Base-by-base conservation (phyloP, 371 early-diverging fungal genomes). In the Mortierella sp. region DNA sequence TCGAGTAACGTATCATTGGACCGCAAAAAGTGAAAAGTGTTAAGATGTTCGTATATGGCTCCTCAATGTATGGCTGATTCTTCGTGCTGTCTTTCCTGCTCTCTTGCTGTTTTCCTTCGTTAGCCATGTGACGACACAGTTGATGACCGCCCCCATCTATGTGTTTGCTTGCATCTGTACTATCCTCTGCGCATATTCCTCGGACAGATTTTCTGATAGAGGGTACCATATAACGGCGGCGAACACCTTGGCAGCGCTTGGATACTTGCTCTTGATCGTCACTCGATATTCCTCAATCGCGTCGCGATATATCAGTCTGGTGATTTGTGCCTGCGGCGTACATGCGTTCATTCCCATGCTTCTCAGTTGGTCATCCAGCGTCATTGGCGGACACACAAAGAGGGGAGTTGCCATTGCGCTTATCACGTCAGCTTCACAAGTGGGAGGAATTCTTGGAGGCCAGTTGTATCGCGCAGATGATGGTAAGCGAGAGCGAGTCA, bases 341-440 rank as follows among this genome's bases (percentile, higher is more conserved):
- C 86, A 83, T 51, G 57, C 80, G 3, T 80, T 79, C 44, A 68
- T 81, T 21, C 86, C 87, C 7, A 60, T 84, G n/a, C 82, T 84
- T 79, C 59, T 87, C 9, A 72, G 80, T 7, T 89, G 87, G 86
- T 81, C 85, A 54, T 69, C 81, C 17, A 81, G 79, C 56, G 87
- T 85, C 32, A 69, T 89, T 37, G 86, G 86, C 47, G 89, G 89
- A 0, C 87, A 87, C 49, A 86, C 86, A n/a, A 89, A 87, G 64
- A 78, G 82, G 34, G 87, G 83, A 60, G 83, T 82, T 21, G 86
- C 84, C 2, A 72, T 78, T 6, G 89, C 84, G 4, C 60, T 82
- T 41, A 81, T 85, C 37, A 82, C 86, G 34, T 80, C 84, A 55
- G 82, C 34, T 81, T 32, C 42, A 1, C 60, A 72, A 19, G 27